Percentiles rank a stretch among this genome's conserved stretches.
Evolutionary conservation across 1,284 basidiomycete genomes (phyloP).

Genomic region (Ustilago cynodontis): DNA sequence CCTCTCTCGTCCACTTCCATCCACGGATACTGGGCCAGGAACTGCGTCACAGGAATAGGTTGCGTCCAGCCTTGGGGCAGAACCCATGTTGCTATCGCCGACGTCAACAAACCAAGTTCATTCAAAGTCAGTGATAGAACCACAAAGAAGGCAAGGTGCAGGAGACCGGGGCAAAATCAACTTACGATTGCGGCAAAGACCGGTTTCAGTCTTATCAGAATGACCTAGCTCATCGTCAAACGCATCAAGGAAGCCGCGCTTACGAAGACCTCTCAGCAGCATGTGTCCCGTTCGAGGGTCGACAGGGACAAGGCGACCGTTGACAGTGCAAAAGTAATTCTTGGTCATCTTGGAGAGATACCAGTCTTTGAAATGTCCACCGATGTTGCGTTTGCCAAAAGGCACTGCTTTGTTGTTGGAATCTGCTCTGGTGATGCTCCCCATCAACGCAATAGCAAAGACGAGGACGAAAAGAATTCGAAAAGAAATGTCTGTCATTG

Average conservation of each 20-base stretch:
- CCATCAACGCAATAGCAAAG: not conserved
- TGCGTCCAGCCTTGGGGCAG: constrained; percentile 32
- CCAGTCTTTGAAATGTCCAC: constrained; percentile 40
- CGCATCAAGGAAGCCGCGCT: constrained; percentile 5
- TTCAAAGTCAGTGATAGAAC: not conserved
- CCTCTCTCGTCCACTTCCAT: constrained; percentile 31
- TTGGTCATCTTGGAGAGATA: constrained; percentile 28
- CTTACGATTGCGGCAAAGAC: constrained; percentile 36
- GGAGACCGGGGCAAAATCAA: too few species aligned
- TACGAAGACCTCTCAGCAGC: constrained; percentile 31
- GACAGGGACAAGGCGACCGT: constrained; percentile 34
- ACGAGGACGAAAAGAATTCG: not conserved
- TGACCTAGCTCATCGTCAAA: constrained; percentile 19
- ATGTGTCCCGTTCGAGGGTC: constrained; percentile 46
- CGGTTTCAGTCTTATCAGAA: constrained; percentile 25
- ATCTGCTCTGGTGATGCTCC: not conserved
- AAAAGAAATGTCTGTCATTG: not conserved
- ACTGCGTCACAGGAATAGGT: constrained; percentile 48
- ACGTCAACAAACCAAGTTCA: not conserved
- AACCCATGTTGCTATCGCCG: constrained; percentile 36
- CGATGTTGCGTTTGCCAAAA: constrained; percentile 33
- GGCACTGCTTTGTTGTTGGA: constrained; percentile 12
- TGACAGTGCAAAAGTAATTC: constrained; percentile 47
- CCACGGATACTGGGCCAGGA: constrained; percentile 45
- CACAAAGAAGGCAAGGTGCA: too few species aligned